These are phyloP conservation scores for Acorus gramineus DNA, from an alignment of 106 monocot species.

Conservation along the genomic window DNA sequence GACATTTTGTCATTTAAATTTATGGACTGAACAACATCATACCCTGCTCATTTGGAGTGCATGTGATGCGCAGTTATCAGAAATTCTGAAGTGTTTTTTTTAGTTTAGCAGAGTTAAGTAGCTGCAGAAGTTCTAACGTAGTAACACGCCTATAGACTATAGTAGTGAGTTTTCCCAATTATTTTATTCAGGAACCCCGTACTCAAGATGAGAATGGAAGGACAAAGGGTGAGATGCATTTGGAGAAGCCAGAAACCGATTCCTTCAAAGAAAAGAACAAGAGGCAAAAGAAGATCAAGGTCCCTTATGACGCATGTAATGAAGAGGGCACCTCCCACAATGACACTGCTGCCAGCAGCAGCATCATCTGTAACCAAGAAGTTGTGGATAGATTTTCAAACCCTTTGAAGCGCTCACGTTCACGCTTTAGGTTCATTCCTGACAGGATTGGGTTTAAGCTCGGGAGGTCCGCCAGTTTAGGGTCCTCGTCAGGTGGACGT, in stretches of 20 bases:
- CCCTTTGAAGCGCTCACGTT: conserved; percentile 8
- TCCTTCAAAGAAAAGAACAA: conserved; percentile 1
- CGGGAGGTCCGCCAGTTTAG: conserved; percentile 31
- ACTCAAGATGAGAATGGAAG: conserved; percentile 9
- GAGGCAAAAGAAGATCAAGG: conserved; percentile 1
- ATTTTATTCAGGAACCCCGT: conserved; percentile 2
- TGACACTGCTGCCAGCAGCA: conserved; percentile 5
- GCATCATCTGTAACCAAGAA: not conserved
- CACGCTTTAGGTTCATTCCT: conserved; percentile 21
- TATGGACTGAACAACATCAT: too few relatives aligned
- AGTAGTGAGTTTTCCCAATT: not conserved
- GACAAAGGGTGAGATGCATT: not conserved
- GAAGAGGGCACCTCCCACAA: conserved; percentile 4
- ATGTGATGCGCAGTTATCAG: too few relatives aligned
- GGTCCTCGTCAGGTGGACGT: conserved; percentile 24
- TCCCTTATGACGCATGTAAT: conserved; percentile 4
- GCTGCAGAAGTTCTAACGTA: too few relatives aligned
- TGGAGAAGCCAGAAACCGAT: not conserved
- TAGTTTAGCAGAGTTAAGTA: too few relatives aligned
- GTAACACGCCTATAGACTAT: too few relatives aligned
- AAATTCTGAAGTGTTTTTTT: too few relatives aligned
- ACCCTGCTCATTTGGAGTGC: too few relatives aligned
- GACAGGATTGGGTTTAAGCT: conserved; percentile 34
- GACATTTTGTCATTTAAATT: too few relatives aligned
- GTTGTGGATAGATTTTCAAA: conserved; percentile 1